These are phyloP conservation scores for Agarophyton chilense DNA, from an alignment of 23 red algal species.

Conservation along the genomic window DNA sequence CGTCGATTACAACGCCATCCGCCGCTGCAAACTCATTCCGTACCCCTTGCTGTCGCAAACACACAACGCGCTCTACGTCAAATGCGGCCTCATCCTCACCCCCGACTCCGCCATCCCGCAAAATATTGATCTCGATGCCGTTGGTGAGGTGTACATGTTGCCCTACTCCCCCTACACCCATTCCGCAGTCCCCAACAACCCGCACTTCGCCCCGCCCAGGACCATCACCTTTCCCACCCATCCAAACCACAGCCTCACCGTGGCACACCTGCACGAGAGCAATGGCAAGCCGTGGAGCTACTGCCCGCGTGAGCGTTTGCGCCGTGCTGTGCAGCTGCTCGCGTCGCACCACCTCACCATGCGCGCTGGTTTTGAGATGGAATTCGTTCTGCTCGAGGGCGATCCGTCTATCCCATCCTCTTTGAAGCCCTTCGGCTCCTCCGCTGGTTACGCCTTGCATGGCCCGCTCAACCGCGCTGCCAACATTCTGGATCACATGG, in stretches of 20 bases:
- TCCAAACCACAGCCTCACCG: constrained; percentile 9
- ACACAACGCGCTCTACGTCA: neutral
- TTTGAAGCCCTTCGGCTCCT: constrained; percentile 2
- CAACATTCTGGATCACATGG: constrained; percentile 25
- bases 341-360: constrained; percentile 19
- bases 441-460: constrained; percentile 4
- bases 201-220: neutral
- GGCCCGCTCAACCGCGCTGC: constrained; percentile 13
- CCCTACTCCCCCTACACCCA: neutral
- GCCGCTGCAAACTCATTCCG: neutral
- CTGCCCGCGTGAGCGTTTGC: constrained; percentile 19
- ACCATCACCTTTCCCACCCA: constrained; percentile 1
- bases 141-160: constrained; percentile 19
- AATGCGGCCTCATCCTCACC: neutral
- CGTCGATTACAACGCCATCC: constrained; percentile 4
- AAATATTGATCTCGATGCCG: neutral
- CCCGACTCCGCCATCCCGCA: neutral
- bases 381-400: constrained; percentile 28
- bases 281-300: constrained; percentile 1
- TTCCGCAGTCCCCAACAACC: neutral
- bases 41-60: neutral
- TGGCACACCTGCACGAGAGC: constrained; percentile 23
- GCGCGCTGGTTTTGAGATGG: constrained; percentile 62
- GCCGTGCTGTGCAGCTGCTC: constrained; percentile 32
- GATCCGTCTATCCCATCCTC: neutral